Evolutionary conservation across 805 yeast species (phyloP), one percentile per base, ranked within the genome.

Genomic region (Candida oleophila): DNA sequence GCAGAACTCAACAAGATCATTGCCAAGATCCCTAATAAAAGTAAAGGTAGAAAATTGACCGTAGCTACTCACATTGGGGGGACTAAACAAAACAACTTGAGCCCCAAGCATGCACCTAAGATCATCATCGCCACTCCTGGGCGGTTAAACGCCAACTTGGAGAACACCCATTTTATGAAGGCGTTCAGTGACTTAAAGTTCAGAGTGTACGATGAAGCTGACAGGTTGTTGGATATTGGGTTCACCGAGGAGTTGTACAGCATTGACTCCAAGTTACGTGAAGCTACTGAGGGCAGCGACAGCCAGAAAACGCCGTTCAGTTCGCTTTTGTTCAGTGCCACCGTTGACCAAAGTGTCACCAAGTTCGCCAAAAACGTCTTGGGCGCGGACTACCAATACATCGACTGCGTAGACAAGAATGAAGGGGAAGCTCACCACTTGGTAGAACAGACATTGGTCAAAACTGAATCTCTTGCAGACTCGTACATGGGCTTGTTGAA

Each of bases 51-150:
- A 22, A 41, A 38, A 4, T 43, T 75, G 42, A 60, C 64, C 22
- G 71, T 82, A 37, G 75, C 70, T 36, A 71, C 85, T 46, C 68
- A 86, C 46, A 87, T 86, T 45, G 96, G 96, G 48, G 91, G 92
- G 2, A 59, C 57, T 47, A 76, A 69, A 52, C 65, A 74, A 44
- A 73, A 74, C 49, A 47, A 65, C 36, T 56, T 70, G 50, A 49
- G 57, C 35, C 42, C 38, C 11, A 54, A 44, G 42, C 40, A 46
- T 21, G 69, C 65, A 18, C 82, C 89, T 4, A 79, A 83, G 32
- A 80, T 90, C 55, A 78, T 88, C 38, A 87, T 89, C 47, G 94
- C 89, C 20, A 90, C 97, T 4, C 97, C 97, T 1, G 97, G 97
- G 54, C 80, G 97, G 66, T 74, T 90, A 47, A 61, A 75, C 45